Base-by-base conservation (phyloP, 495 filamentous ascomycete genomes). In the Penicillium atrosanguineum region DNA sequence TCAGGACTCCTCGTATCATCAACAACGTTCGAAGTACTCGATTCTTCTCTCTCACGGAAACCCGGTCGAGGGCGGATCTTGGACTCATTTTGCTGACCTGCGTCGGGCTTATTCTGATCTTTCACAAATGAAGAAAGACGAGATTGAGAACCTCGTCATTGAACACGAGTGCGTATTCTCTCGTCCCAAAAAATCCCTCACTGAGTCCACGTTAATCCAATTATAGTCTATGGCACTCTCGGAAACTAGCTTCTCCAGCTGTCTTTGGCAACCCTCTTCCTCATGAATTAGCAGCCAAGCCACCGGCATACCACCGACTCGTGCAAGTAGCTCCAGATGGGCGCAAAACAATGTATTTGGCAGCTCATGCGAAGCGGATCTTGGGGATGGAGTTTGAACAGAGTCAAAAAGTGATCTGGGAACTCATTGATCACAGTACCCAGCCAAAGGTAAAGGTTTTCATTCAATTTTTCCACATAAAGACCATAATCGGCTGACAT, bases 31-130 rank as follows among this genome's bases (percentile, higher is more conserved):
- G 2, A 63, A 63, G 28, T 63, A 63, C 39, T 59, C 60, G 8
- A 59, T 63, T 31, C 48, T 63, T 14, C 50, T 63, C 15, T 63
- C 60, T 21, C 60, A 63, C 44, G 60, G 55, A 14, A 56, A 47
- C 20, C 55, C 52, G 8, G 55, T 59, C 2, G 44, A 56, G n/a
- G 60, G 53, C 1, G 60, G 60, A 36, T 63, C 60, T 38, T 63
- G 56, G 56, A 63, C 56, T 44, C 60, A 63, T 44, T 63, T 59
- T 54, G 60, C 60, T 9, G 60, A 63, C 42, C 59, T 34, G 7
- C 60, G 56, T 8, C 41, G 45, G 19, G 60, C 56, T 14, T 60
- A 59, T 40, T 19, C 7, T 20, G 56, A 59, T 21, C 56, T 60
- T n/a, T 44, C 60, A 7, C 43, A 60, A n/a, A 19, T 21, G 9